Percentiles rank a stretch among this genome's conserved stretches.
phyloP scores from a whole-genome alignment of 2,329 filamentous ascomycete genomes.

The Fusarium sterilihyphosum region DNA sequence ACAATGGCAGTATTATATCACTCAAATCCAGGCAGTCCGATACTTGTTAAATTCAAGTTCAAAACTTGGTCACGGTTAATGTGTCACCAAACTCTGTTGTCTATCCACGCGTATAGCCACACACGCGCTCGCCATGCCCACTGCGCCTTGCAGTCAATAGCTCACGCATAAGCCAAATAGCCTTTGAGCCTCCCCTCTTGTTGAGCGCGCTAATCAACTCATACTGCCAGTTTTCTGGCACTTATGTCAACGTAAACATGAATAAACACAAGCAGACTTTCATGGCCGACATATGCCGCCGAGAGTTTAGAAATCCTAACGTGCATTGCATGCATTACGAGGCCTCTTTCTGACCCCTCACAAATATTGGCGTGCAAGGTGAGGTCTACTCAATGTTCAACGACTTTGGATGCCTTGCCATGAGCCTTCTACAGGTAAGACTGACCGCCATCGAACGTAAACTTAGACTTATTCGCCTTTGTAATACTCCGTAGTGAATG shows the following conservation, averaged over 20 bases:
- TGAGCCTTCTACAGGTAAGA: not conserved
- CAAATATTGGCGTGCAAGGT: conserved; percentile 1
- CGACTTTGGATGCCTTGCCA: not conserved
- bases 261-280: conserved; percentile 16
- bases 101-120: conserved; percentile 29
- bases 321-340: conserved; percentile 14
- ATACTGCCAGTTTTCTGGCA: not conserved
- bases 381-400: not conserved
- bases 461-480: conserved; percentile 3
- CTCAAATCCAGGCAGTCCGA: conserved; percentile 16
- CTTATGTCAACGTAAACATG: conserved; percentile 7
- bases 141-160: not conserved
- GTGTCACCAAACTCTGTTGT: conserved; percentile 25
- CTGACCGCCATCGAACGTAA: conserved; percentile 14
- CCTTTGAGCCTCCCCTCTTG: conserved; percentile 11
- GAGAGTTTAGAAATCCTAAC: conserved; percentile 15
- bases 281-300: conserved; percentile 3
- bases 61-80: conserved; percentile 22
- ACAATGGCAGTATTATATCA: conserved; percentile 8
- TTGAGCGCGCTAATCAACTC: conserved; percentile 22
- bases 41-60: not conserved
- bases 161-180: not conserved
- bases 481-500: not conserved
- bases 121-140: conserved; percentile 11
- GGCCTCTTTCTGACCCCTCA: conserved; percentile 6